Percentiles rank a stretch among this genome's conserved stretches.
These are phyloP conservation scores for Cantharellus cinnabarinus DNA, from an alignment of 768 basidiomycete species.

Conservation along the genomic window DNA sequence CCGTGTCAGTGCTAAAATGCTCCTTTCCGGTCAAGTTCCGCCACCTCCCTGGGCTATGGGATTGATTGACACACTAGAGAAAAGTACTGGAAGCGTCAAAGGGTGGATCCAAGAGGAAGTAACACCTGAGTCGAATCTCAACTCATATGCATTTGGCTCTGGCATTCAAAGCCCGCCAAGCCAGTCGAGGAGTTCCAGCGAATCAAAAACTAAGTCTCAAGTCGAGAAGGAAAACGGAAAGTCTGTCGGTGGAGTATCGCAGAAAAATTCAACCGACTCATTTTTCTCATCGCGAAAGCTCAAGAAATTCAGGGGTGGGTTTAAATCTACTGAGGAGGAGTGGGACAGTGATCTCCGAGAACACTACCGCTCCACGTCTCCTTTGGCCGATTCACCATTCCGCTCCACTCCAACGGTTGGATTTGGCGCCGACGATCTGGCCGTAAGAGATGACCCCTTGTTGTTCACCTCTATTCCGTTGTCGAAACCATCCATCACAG, in stretches of 20 bases:
- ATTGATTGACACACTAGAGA: slow-evolving; percentile 54
- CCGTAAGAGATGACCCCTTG: no score
- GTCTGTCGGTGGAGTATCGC: not conserved
- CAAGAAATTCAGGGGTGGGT: no score
- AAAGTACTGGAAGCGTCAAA: slow-evolving; percentile 30
- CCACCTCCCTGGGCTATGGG: slow-evolving; percentile 61
- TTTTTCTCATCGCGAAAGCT: not conserved
- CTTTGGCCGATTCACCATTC: no score
- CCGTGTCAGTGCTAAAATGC: slow-evolving; percentile 45
- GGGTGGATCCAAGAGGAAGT: not conserved
- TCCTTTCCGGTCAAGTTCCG: slow-evolving; percentile 58
- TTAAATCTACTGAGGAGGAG: no score
- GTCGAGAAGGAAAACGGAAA: not conserved
- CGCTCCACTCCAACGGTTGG: no score
- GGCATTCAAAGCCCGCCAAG: not conserved
- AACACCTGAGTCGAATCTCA: not conserved
- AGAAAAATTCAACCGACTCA: not conserved
- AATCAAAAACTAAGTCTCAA: not conserved
- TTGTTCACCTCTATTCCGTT: no score
- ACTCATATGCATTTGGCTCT: not conserved
- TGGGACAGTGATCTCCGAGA: no score
- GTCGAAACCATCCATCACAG: no score
- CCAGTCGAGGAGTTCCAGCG: not conserved
- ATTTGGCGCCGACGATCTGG: no score
- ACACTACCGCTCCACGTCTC: no score